phyloP scores from a whole-genome alignment of 1,139 yeast genomes.

The Geotrichum armillariae region DNA sequence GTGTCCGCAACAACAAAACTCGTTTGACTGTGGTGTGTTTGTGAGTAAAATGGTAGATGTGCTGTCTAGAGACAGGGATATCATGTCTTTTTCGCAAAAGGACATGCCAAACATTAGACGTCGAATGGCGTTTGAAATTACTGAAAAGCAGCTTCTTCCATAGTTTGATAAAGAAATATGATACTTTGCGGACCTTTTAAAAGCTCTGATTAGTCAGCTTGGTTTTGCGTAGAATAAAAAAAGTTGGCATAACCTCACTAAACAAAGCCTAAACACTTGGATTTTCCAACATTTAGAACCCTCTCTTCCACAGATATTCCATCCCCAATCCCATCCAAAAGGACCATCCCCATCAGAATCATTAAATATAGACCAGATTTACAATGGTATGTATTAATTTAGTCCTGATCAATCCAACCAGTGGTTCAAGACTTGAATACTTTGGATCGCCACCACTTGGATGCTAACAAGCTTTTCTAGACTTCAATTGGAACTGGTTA shows the following conservation, averaged over 20 bases:
- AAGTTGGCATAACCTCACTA: slow-evolving; percentile 4
- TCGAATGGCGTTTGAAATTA: slow-evolving; percentile 62
- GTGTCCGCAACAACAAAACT: slow-evolving; percentile 87
- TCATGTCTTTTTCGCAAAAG: slow-evolving; percentile 56
- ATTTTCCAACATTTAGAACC: neutral
- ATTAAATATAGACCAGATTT: neutral
- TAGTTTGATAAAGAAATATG: neutral
- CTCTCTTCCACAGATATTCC: neutral
- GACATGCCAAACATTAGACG: slow-evolving; percentile 73
- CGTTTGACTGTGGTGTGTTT: slow-evolving; percentile 94
- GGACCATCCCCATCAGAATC: neutral
- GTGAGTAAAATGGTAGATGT: slow-evolving; percentile 77
- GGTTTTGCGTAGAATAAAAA: neutral
- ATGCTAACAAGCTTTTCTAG: slow-evolving; percentile 37
- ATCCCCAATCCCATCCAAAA: neutral
- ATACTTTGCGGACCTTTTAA: neutral
- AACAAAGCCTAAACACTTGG: neutral
- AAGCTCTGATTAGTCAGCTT: neutral
- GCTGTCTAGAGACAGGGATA: slow-evolving; percentile 47
- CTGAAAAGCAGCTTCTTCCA: slow-evolving; percentile 25
- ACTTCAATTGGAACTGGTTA: slow-evolving; percentile 97
- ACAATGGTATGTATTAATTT: slow-evolving; percentile 10
- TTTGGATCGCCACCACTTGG: slow-evolving; percentile 1
- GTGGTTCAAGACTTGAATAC: neutral
- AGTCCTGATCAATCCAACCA: neutral